Evolutionary conservation across 306 rosid genomes (phyloP).

Genomic region (Leucaena leucocephala): DNA sequence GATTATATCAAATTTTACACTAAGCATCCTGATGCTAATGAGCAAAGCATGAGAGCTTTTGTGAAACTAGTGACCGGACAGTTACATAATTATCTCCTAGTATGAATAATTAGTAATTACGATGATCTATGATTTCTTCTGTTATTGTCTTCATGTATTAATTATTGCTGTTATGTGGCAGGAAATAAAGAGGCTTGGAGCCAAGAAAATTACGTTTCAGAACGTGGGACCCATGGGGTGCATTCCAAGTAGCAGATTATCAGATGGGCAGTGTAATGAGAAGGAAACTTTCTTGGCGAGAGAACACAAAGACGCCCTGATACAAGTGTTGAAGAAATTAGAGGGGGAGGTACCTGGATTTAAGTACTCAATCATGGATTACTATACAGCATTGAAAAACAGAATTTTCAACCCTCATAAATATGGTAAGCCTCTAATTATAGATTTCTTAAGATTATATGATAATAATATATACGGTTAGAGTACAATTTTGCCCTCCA

Average conservation of each 20-base stretch:
- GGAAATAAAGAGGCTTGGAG: conserved; percentile 32
- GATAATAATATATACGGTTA: no score
- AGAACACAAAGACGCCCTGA: conserved; percentile 33
- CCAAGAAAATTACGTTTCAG: conserved; percentile 31
- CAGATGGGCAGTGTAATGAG: conserved; percentile 2
- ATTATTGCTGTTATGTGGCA: neutral
- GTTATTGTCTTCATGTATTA: no score
- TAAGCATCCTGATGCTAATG: conserved; percentile 26
- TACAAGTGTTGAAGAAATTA: conserved; percentile 9
- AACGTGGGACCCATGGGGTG: conserved; percentile 36
- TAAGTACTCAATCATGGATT: conserved; percentile 36
- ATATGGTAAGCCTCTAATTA: conserved; percentile 21
- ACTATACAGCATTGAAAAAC: neutral
- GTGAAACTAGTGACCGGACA: conserved; percentile 36
- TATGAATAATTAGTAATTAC: neutral
- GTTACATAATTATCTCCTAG: neutral
- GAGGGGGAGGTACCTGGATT: conserved; percentile 24
- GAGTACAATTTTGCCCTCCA: no score
- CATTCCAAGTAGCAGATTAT: neutral
- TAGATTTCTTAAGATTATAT: no score
- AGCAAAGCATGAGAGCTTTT: conserved; percentile 8
- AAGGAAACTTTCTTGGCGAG: conserved; percentile 1
- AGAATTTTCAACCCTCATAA: conserved; percentile 23
- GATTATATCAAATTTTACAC: conserved; percentile 35
- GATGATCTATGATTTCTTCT: neutral